Evolutionary conservation across 306 rosid species (phyloP), one percentile per base, ranked within the genome.

Genomic region (Malus fusca): DNA sequence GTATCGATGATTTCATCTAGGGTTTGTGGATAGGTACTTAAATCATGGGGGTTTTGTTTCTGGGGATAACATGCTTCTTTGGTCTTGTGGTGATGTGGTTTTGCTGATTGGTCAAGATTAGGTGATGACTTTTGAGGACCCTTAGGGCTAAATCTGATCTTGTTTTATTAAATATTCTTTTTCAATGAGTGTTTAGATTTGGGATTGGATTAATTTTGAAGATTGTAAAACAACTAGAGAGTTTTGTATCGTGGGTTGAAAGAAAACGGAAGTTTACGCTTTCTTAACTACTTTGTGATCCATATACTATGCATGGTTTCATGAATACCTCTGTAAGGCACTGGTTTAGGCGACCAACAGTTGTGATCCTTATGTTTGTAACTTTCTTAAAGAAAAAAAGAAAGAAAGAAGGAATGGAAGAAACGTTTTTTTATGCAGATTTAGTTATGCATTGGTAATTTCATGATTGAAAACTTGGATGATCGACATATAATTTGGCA

Each of bases 181-280:
- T 61, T 35, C 15, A 11, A n/a, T 70, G 59, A 58, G 56, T 17
- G 3, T 11, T 62, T 37, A 14, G 72, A 21, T 58, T 60, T 18
- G 56, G 23, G 4, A 11, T 48, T 37, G 17, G 59, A 14, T 59
- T 60, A 25, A 4, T 52, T 12, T 15, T 48, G 15, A 28, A 28
- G 76, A 48, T 23, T 64, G 35, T 75, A 65, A 75, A 58, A 68
- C 72, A 72, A 30, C 33, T 67, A 75, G 37, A 53, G 81, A 59
- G 79, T 33, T 25, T 46, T 37, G 63, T 30, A 43, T 63, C 2
- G 7, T 19, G 43, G 23, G n/a, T 1, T 63, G 68, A 30, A 18
- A 31, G 6, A 64, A 7, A 35, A 26, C 10, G 9, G 7, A 58
- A 37, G 51, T 35, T 71, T 55, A n/a, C 48, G 8, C 37, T 56